Evolutionary conservation across 352 stramenopile species (phyloP).

Genomic region (Globisporangium apiculatum): DNA sequence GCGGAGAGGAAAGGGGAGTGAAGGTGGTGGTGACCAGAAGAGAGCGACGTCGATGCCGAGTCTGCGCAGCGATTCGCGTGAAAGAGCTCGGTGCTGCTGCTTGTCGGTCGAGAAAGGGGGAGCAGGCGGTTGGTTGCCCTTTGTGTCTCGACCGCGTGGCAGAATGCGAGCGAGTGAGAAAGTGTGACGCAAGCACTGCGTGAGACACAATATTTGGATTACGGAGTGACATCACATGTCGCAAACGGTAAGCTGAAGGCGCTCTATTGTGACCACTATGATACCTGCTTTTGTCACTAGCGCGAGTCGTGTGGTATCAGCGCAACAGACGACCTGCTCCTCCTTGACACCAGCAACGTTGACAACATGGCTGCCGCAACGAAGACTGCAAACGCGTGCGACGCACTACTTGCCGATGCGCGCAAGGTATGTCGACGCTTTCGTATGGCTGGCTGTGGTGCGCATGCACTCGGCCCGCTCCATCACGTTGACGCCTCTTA

Average conservation of each 20-base stretch:
- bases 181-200: background rate
- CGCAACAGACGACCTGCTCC: too few species aligned
- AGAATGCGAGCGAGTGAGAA: background rate
- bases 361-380: conserved; percentile 1
- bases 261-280: conserved; percentile 1
- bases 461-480: too few species aligned
- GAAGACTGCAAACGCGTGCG: conserved; percentile 8
- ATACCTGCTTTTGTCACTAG: background rate
- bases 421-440: conserved; percentile 19
- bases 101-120: background rate
- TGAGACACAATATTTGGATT: background rate
- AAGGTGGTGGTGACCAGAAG: too few species aligned
- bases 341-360: too few species aligned
- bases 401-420: conserved; percentile 26
- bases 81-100: background rate
- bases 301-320: background rate
- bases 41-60: too few species aligned
- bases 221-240: background rate
- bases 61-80: background rate
- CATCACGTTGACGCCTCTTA: background rate
- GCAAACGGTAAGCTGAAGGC: background rate
- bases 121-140: conserved; percentile 1
- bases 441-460: too few species aligned
- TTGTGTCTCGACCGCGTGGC: background rate
- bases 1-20: background rate